Conservation (phyloP, 2,329 filamentous ascomycete genomes). For the Penicillium sp. region DNA sequence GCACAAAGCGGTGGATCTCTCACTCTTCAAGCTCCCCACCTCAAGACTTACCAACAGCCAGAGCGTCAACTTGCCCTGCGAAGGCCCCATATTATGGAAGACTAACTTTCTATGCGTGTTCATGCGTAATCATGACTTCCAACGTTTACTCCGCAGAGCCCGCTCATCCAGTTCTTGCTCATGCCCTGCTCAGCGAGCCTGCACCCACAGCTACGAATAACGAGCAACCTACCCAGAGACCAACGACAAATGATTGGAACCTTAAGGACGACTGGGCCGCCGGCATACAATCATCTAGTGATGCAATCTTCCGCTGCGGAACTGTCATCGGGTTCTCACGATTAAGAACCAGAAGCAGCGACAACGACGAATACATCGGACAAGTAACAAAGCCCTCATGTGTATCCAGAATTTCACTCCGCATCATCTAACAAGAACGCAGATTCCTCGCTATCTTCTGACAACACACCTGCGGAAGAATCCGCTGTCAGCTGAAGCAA, state of each 20-base stretch:
- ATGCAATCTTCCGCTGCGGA: slow-evolving; percentile 28
- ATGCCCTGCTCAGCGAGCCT: slow-evolving; percentile 25
- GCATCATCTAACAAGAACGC: slow-evolving; percentile 1
- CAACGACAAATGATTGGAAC: slow-evolving; percentile 23
- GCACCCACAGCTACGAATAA: background rate
- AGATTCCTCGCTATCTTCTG: slow-evolving; percentile 34
- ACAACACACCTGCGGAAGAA: slow-evolving; percentile 20
- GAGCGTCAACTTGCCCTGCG: background rate
- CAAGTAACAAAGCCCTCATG: slow-evolving; percentile 23
- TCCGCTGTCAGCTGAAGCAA: slow-evolving; percentile 14
- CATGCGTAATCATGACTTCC: background rate
- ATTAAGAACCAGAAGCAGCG: slow-evolving; percentile 21
- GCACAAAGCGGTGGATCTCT: slow-evolving; percentile 2
- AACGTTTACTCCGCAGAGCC: slow-evolving; percentile 30
- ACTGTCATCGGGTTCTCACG: slow-evolving; percentile 35
- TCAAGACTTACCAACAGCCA: background rate
- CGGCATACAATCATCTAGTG: slow-evolving; percentile 15
- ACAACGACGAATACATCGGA: slow-evolving; percentile 30
- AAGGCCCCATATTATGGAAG: background rate
- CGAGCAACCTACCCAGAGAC: background rate
- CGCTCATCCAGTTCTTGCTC: slow-evolving; percentile 33
- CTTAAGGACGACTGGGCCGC: slow-evolving; percentile 24
- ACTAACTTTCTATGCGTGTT: background rate
- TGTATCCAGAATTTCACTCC: background rate
- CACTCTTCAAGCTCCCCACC: background rate